Percentiles rank a stretch among this genome's conserved stretches.
Conservation (phyloP, 2,329 filamentous ascomycete species). For the Pyricularia sp. region DNA sequence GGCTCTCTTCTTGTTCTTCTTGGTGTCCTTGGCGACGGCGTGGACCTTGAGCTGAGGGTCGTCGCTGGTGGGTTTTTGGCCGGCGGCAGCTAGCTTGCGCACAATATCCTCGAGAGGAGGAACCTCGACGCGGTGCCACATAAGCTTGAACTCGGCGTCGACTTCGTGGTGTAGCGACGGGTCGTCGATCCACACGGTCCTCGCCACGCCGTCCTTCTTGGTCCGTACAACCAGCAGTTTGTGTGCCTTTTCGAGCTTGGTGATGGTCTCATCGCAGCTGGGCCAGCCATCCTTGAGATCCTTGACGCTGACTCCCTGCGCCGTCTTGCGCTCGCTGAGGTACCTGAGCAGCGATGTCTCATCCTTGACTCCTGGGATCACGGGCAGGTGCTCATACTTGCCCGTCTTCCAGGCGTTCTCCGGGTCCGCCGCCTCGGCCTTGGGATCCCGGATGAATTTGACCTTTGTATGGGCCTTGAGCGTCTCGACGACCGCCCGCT, state of each 20-base stretch:
- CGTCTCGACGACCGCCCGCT: slow-evolving; percentile 52
- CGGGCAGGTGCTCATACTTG: slow-evolving; percentile 71
- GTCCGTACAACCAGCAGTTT: slow-evolving; percentile 76
- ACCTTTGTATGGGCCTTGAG: slow-evolving; percentile 52
- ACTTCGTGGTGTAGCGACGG: slow-evolving; percentile 61
- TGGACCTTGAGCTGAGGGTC: slow-evolving; percentile 50
- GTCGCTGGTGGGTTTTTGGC: slow-evolving; percentile 74
- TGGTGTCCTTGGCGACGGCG: slow-evolving; percentile 49
- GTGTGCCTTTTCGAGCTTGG: slow-evolving; percentile 62
- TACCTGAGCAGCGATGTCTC: slow-evolving; percentile 66
- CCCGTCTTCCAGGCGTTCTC: slow-evolving; percentile 40
- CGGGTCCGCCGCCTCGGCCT: slow-evolving; percentile 41
- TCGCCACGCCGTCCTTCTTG: slow-evolving; percentile 80
- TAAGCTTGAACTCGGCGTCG: slow-evolving; percentile 67
- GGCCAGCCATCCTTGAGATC: slow-evolving; percentile 96
- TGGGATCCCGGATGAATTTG: slow-evolving; percentile 39
- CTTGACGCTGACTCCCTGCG: slow-evolving; percentile 69
- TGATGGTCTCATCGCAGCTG: slow-evolving; percentile 66
- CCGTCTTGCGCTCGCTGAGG: slow-evolving; percentile 69
- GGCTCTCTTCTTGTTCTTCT: slow-evolving; percentile 54
- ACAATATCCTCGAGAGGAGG: slow-evolving; percentile 67
- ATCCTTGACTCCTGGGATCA: slow-evolving; percentile 66
- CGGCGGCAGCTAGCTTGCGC: slow-evolving; percentile 60
- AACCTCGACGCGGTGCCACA: slow-evolving; percentile 72
- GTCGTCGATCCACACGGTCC: slow-evolving; percentile 83